Base-by-base conservation (phyloP, 306 rosid species). In the Delonix regia region DNA sequence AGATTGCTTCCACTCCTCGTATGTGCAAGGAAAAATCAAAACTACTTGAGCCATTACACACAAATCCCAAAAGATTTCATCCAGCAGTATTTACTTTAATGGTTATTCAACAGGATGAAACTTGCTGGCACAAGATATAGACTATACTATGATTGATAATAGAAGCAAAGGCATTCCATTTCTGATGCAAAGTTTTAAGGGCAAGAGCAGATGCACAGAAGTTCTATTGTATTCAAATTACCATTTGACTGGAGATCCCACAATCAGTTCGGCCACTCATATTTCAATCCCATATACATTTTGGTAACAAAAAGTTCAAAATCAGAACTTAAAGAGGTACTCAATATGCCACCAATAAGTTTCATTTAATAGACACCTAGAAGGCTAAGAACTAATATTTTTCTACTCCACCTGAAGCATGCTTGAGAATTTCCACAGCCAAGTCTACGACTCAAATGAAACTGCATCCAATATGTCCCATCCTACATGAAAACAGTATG, bases 341-440 rank as follows among this genome's bases (percentile, higher is more conserved):
- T 53, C 70, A 71, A 36, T 76, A 41, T 71, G 30, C 33, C 39
- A 66, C 69, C 24, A 56, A 34, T 34, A 34, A 36, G 44, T 27
- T 78, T 79, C 73, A 73, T 66, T 64, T 28, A 49, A 21, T 8
- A 12, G 30, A 25, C 27, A 51, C 63, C 25, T 51, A 52, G 7
- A 48, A 74, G 70, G 24, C 65, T 33, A 28, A 19, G 74, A 38
- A 56, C 33, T 52, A 71, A 65, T 38, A 56, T 64, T 57, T 76
- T 36, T 49, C 74, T 9, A 55, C 11, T 72, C 10, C 52, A 42
- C 62, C 71, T 61, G 36, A 25, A 45, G 36, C 30, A 48, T 30
- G 24, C 59, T 51, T 51, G 44, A 36, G 41, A 24, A 69, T 70
- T 72, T 77, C 15, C 56, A 49, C 18, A 81, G 24, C 73, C 75